Evolutionary conservation across 1,139 yeast genomes (phyloP).

Genomic region (Debaryomyces sp.): DNA sequence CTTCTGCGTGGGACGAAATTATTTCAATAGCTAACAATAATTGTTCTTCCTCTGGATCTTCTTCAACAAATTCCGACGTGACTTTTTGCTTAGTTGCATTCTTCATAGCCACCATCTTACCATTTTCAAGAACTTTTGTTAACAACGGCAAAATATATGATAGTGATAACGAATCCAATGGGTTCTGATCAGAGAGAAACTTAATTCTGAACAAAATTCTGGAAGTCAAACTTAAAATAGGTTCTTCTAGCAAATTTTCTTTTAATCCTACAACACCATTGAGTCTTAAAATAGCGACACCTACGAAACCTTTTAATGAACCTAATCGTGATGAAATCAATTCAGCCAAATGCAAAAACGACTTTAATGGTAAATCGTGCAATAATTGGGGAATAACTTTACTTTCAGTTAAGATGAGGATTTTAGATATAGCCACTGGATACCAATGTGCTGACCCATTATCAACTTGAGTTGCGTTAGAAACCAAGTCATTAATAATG

Average conservation of each 20-base stretch:
- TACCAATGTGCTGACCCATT: constrained; percentile 78
- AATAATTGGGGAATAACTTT: constrained; percentile 42
- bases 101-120: constrained; percentile 54
- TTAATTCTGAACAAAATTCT: constrained; percentile 76
- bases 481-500: constrained; percentile 55
- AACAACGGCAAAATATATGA: constrained; percentile 77
- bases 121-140: constrained; percentile 61
- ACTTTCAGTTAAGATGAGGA: constrained; percentile 44
- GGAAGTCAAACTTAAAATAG: constrained; percentile 56
- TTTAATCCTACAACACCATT: constrained; percentile 44
- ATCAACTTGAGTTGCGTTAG: constrained; percentile 53
- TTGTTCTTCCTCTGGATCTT: constrained; percentile 88
- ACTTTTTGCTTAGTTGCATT: constrained; percentile 51
- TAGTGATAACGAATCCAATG: constrained; percentile 69
- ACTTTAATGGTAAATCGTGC: constrained; percentile 33
- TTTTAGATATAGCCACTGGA: constrained; percentile 56
- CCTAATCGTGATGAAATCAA: constrained; percentile 53
- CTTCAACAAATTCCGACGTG: constrained; percentile 68
- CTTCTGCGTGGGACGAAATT: constrained; percentile 73
- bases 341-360: constrained; percentile 48
- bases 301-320: constrained; percentile 53
- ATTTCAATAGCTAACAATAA: constrained; percentile 77
- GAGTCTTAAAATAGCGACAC: constrained; percentile 68
- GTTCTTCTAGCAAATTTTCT: constrained; percentile 49
- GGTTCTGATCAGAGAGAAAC: constrained; percentile 70